Evolutionary conservation across 1,139 yeast species (phyloP).

Genomic region (Kodamaea sp.): DNA sequence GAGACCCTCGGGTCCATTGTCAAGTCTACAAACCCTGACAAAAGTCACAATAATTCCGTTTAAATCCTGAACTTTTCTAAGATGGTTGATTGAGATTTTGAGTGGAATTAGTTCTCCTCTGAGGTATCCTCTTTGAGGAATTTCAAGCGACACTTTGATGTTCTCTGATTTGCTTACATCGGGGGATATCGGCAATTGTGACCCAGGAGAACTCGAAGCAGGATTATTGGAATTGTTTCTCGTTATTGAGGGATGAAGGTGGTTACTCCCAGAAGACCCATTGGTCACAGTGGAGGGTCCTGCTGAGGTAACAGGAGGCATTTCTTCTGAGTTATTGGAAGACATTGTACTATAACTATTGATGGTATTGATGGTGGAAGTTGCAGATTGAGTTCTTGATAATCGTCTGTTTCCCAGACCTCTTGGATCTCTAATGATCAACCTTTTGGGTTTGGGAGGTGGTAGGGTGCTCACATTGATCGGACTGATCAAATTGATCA

Average conservation of each 20-base stretch:
- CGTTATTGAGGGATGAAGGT: not conserved
- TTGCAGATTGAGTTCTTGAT: constrained; percentile 51
- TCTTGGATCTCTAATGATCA: constrained; percentile 56
- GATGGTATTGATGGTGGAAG: constrained; percentile 40
- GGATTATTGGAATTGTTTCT: not conserved
- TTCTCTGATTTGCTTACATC: constrained; percentile 22
- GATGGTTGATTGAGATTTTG: constrained; percentile 64
- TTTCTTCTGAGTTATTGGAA: constrained; percentile 35
- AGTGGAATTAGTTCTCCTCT: constrained; percentile 81
- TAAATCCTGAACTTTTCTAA: constrained; percentile 69
- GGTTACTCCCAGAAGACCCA: not conserved
- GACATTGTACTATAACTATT: constrained; percentile 40
- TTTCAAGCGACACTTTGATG: constrained; percentile 57
- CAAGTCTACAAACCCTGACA: constrained; percentile 77
- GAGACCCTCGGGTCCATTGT: constrained; percentile 62
- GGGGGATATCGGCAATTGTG: constrained; percentile 2
- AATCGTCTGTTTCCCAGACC: constrained; percentile 18
- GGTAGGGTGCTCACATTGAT: constrained; percentile 70
- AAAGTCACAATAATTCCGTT: constrained; percentile 79
- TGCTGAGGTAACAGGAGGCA: not conserved
- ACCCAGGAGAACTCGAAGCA: not conserved
- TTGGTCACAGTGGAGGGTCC: not conserved
- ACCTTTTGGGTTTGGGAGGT: constrained; percentile 64
- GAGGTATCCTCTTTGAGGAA: constrained; percentile 70
- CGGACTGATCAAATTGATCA: constrained; percentile 66